These are phyloP conservation scores for Pythium aphanidermatum DNA, from an alignment of 352 stramenopile species.

Conservation along the genomic window DNA sequence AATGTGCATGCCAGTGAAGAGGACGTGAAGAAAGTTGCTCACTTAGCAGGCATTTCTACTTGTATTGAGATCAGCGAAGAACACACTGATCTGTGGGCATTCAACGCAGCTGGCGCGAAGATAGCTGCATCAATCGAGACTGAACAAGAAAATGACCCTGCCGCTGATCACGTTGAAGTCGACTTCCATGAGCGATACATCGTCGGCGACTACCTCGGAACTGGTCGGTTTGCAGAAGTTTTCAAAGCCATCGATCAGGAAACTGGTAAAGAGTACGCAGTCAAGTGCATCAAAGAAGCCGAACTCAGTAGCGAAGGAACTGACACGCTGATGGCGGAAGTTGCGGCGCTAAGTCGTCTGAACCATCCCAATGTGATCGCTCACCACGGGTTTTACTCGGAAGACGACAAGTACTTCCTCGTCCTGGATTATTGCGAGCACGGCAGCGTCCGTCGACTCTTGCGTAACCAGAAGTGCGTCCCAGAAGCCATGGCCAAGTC, in stretches of 20 bases:
- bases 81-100: conserved; percentile 17
- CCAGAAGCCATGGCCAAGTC: conserved; percentile 56
- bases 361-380: conserved; percentile 80
- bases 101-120: conserved; percentile 6
- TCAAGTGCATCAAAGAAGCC: conserved; percentile 61
- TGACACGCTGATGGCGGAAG: conserved; percentile 66
- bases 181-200: conserved; percentile 61
- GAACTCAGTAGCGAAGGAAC: conserved; percentile 37
- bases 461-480: conserved; percentile 56
- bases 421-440: conserved; percentile 83
- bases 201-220: conserved; percentile 48
- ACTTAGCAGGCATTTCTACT: conserved; percentile 45
- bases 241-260: conserved; percentile 37
- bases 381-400: conserved; percentile 76
- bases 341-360: conserved; percentile 57
- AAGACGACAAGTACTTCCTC: conserved; percentile 71
- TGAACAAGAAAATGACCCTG: neutral
- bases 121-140: conserved; percentile 24
- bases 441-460: conserved; percentile 74
- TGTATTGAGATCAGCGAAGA: conserved; percentile 27
- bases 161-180: conserved; percentile 9
- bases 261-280: conserved; percentile 38
- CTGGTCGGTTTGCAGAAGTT: conserved; percentile 58
- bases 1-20: conserved; percentile 42
- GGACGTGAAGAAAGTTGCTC: conserved; percentile 51